A percentile compares a stretch with the other conserved stretches of the same genome.
Evolutionary conservation across 495 filamentous ascomycete genomes (phyloP).

Genomic region (Cercophora newfieldiana): DNA sequence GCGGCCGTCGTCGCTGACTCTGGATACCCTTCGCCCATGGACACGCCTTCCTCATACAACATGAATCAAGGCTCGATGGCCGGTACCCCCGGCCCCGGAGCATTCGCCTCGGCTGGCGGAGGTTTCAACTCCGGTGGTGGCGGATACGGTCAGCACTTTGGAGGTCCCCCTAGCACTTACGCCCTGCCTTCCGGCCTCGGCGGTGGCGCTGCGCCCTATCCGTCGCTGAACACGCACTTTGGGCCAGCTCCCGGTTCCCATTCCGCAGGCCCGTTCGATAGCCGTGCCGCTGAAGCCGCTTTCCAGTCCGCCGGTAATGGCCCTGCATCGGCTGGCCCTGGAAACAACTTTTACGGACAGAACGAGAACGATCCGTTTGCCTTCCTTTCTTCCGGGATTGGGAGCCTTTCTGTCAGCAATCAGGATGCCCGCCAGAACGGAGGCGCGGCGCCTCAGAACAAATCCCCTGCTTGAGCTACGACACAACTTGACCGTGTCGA

Average conservation of each 20-base stretch:
- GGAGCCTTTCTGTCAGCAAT: conserved; percentile 77
- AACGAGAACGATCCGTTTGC: conserved; percentile 80
- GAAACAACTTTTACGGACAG: conserved; percentile 60
- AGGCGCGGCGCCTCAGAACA: conserved; percentile 58
- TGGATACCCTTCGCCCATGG: conserved; percentile 88
- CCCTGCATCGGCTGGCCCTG: conserved; percentile 63
- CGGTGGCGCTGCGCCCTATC: conserved; percentile 75
- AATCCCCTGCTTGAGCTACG: conserved; percentile 58
- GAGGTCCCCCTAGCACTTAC: conserved; percentile 84
- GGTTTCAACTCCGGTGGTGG: conserved; percentile 67
- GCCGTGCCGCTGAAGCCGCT: conserved; percentile 86
- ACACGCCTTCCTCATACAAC: conserved; percentile 75
- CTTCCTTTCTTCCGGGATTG: conserved; percentile 81
- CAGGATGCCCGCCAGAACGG: conserved; percentile 83
- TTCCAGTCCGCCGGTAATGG: conserved; percentile 84
- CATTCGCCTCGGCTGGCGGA: conserved; percentile 68
- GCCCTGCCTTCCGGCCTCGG: conserved; percentile 87
- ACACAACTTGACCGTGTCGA: neutral
- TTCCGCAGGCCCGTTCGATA: conserved; percentile 88
- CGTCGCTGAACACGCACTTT: conserved; percentile 76
- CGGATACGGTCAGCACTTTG: conserved; percentile 86
- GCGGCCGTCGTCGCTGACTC: conserved; percentile 93
- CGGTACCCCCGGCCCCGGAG: conserved; percentile 79
- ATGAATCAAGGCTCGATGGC: conserved; percentile 78
- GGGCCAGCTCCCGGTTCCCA: conserved; percentile 70